Evolutionary conservation across 345 rosid genomes (phyloP), one percentile per base, ranked within the genome.

Genomic region (Physaria fendleri): DNA sequence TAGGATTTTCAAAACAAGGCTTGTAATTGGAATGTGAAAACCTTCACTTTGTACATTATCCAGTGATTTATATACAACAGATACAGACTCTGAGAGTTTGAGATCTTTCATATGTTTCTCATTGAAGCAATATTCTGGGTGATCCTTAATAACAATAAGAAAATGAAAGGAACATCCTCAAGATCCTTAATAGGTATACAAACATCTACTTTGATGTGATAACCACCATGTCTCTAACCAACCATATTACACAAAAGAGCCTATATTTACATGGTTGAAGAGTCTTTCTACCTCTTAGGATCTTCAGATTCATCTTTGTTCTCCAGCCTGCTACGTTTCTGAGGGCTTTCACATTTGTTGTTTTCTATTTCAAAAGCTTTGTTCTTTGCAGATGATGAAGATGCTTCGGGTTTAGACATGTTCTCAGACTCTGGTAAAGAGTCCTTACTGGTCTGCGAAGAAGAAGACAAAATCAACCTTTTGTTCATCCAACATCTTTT

Each of bases 401-500:
- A 41, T 16, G 66, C 66, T 51, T 79, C 66, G 1, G 68, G 43
- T 72, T 74, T 69, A 3, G 78, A 76, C 37, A 79, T 72, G 3
- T 56, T 57, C 62, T 73, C 59, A 23, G 64, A 55, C 8, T 63
- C 79, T 47, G 23, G 62, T 59, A 46, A 23, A 24, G 83, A 11
- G 43, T 70, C 51, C 45, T 70, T 50, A 49, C 74, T 62, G 18
- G 70, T 69, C 56, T 45, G 71, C 21, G 81, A 74, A 54, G 76
- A 65, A 16, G 71, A n/a, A n/a, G n/a, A n/a, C n/a, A n/a, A 30
- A 45, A 79, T 52, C 18, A 79, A 52, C 43, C 68, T 77, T 34
- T 46, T 85, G 86, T 47, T 84, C 77, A 49, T 83, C 88, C 77
- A 88, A 62, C 30, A 88, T 82, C 78, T 74, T 81, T 46, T 81